Percentiles rank a stretch among this genome's conserved stretches.
These are phyloP conservation scores for Citeromyces nyonsensis DNA, from an alignment of 805 yeast genomes.

Conservation along the genomic window DNA sequence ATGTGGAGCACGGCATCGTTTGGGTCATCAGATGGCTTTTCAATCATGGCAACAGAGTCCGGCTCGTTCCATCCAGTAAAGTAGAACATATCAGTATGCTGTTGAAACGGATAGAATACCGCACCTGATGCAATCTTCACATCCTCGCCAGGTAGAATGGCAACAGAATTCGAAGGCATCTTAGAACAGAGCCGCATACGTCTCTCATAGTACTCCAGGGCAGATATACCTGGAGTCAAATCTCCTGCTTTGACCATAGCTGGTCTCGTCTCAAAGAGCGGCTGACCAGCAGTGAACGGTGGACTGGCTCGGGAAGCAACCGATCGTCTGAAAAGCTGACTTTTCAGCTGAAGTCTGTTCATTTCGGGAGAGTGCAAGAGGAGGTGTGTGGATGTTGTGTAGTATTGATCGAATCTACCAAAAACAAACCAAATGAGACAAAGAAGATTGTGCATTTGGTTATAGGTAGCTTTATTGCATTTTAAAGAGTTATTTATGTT, in stretches of 20 bases:
- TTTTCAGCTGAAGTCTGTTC: too few species aligned
- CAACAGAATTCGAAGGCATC: conserved; percentile 50
- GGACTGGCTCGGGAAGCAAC: background rate
- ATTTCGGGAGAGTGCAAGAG: too few species aligned
- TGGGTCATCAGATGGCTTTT: conserved; percentile 36
- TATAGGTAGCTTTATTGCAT: too few species aligned
- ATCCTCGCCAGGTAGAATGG: conserved; percentile 58
- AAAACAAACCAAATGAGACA: too few species aligned
- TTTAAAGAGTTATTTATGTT: too few species aligned
- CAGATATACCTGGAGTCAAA: conserved; percentile 77
- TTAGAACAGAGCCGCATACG: conserved; percentile 39
- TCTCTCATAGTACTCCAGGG: conserved; percentile 67
- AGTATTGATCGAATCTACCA: too few species aligned
- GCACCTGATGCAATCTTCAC: conserved; percentile 77
- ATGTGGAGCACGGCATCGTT: conserved; percentile 51
- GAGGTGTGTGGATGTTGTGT: too few species aligned
- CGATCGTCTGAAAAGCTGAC: too few species aligned
- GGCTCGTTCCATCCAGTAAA: conserved; percentile 92
- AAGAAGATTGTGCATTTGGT: too few species aligned
- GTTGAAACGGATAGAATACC: conserved; percentile 87
- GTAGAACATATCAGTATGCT: conserved; percentile 77
- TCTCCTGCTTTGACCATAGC: conserved; percentile 60
- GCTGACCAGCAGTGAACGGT: conserved; percentile 57
- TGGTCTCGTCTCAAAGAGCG: conserved; percentile 76
- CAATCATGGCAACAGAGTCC: conserved; percentile 53